These are phyloP conservation scores for Penicillium subrubescens DNA, from an alignment of 495 filamentous ascomycete species.

Conservation along the genomic window DNA sequence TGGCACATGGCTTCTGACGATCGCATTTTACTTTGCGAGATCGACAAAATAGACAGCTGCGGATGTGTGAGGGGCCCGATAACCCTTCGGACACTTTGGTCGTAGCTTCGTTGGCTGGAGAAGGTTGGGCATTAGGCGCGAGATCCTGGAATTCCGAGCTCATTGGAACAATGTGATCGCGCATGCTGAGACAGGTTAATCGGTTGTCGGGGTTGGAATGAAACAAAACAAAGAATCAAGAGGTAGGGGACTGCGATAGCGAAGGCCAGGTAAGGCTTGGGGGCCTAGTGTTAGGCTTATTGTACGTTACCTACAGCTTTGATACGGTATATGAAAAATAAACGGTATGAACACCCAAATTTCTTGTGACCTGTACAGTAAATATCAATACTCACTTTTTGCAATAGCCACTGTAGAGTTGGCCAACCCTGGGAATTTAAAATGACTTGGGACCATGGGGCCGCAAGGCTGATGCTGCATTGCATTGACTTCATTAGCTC, in stretches of 20 bases:
- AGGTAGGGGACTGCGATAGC: background rate
- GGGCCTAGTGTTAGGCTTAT: too few species aligned
- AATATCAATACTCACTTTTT: too few species aligned
- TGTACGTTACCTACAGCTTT: too few species aligned
- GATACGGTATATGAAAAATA: too few species aligned
- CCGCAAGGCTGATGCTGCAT: too few species aligned
- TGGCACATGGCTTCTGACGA: slow-evolving; percentile 8
- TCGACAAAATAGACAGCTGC: slow-evolving; percentile 14
- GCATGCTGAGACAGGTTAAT: background rate
- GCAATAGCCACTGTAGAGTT: too few species aligned
- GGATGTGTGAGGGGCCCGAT: background rate
- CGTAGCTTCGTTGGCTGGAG: background rate
- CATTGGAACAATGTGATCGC: background rate
- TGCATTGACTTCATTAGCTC: too few species aligned
- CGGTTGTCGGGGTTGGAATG: background rate
- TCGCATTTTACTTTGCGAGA: slow-evolving; percentile 19
- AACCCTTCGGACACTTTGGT: background rate
- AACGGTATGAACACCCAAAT: too few species aligned
- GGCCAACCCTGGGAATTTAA: too few species aligned
- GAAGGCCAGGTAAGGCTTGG: too few species aligned
- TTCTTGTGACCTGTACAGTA: too few species aligned
- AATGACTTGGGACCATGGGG: too few species aligned
- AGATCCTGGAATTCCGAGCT: background rate
- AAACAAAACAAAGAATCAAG: background rate
- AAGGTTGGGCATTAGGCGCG: background rate